Conservation (phyloP, 768 basidiomycete genomes). For the Asterophora parasitica region DNA sequence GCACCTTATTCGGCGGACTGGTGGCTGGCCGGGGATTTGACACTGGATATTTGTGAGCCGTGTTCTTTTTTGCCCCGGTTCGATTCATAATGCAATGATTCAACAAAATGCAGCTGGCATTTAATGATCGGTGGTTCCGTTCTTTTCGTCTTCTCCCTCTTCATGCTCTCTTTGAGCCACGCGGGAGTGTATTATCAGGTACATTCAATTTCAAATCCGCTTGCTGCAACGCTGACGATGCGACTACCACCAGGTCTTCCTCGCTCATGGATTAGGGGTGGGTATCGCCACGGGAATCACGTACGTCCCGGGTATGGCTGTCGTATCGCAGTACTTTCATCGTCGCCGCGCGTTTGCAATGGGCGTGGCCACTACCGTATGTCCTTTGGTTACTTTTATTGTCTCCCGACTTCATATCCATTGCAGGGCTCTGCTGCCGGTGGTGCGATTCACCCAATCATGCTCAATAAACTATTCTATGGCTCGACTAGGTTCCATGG, state of each 20-base stretch:
- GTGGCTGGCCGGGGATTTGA: slow-evolving; percentile 23
- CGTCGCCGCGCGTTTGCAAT: slow-evolving; percentile 42
- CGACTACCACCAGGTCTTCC: slow-evolving; percentile 31
- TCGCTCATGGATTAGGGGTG: slow-evolving; percentile 41
- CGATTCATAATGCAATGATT: neutral
- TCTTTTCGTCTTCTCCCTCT: slow-evolving; percentile 27
- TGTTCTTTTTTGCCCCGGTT: too few relatives aligned
- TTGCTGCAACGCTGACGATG: neutral
- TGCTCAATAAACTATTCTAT: slow-evolving; percentile 52
- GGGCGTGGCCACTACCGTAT: slow-evolving; percentile 33
- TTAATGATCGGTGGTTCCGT: slow-evolving; percentile 26
- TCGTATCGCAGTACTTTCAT: slow-evolving; percentile 49
- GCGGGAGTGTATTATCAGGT: slow-evolving; percentile 28
- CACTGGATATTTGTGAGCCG: slow-evolving; percentile 21
- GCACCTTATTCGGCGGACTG: slow-evolving; percentile 20
- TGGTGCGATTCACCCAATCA: slow-evolving; percentile 56
- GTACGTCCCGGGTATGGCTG: slow-evolving; percentile 41
- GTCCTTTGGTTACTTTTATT: slow-evolving; percentile 4
- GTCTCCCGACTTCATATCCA: too few relatives aligned
- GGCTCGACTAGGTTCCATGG: slow-evolving; percentile 48
- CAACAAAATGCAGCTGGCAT: slow-evolving; percentile 17
- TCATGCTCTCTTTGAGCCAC: slow-evolving; percentile 29
- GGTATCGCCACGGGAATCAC: slow-evolving; percentile 41
- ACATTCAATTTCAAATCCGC: neutral
- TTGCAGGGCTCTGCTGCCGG: slow-evolving; percentile 48